Evolutionary conservation across 495 filamentous ascomycete species (phyloP).

Genomic region (Rhypophila decipiens): DNA sequence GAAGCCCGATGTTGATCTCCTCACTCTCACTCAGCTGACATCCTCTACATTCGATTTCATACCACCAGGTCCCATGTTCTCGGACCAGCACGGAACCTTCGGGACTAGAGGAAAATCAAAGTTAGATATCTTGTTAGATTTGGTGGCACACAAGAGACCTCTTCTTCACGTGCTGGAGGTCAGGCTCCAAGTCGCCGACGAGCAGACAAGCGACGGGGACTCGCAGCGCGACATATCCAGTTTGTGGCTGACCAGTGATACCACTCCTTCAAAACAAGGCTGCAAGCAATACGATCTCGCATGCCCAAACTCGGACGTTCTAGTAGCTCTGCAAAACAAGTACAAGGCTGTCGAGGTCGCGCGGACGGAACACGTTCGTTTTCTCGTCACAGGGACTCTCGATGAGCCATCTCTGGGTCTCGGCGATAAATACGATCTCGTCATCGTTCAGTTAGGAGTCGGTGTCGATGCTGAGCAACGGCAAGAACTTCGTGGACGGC

Average conservation of each 20-base stretch:
- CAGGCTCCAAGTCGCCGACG: slow-evolving; percentile 10
- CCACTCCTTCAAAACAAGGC: too few species aligned
- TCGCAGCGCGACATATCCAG: background rate
- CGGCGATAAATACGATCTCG: background rate
- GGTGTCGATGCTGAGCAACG: background rate
- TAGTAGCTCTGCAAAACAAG: background rate
- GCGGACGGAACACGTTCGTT: background rate
- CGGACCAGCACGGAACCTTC: too few species aligned
- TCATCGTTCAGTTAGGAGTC: background rate
- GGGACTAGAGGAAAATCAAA: too few species aligned
- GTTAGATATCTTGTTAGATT: slow-evolving; percentile 14
- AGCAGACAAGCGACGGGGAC: background rate
- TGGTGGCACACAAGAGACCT: slow-evolving; percentile 27
- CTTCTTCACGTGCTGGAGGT: slow-evolving; percentile 23
- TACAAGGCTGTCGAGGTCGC: background rate
- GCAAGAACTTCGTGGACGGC: background rate
- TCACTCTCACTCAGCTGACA: slow-evolving; percentile 14
- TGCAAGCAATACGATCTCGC: background rate
- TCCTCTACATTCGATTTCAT: background rate
- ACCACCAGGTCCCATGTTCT: too few species aligned
- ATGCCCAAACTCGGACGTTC: background rate
- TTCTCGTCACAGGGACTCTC: background rate
- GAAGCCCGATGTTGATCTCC: slow-evolving; percentile 26
- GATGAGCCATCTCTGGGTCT: background rate
- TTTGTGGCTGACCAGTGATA: background rate